Conservation (phyloP, 108 stramenopile genomes). For the Cyclotella atomus region DNA sequence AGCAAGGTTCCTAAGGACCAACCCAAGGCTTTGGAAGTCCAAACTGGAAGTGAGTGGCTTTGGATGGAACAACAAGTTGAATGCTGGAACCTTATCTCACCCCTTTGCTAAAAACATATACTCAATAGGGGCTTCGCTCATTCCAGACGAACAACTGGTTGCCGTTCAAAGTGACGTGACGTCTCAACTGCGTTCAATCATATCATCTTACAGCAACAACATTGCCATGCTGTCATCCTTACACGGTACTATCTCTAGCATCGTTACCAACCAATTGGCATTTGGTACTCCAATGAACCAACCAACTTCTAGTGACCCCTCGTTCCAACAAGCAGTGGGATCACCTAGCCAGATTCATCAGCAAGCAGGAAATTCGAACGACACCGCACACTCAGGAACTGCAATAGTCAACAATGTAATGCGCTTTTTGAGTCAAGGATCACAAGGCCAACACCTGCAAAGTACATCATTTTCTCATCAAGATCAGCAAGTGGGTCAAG, state of each 20-base stretch:
- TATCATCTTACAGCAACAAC: conserved; percentile 2
- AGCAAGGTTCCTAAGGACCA: neutral
- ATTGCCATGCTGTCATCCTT: neutral
- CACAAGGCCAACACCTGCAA: neutral
- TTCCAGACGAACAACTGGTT: neutral
- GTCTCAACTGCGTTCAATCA: conserved; percentile 6
- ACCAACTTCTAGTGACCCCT: neutral
- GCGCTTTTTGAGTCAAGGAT: neutral
- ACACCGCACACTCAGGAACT: neutral
- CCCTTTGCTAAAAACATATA: neutral
- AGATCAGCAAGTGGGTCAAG: no score
- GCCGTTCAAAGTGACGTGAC: neutral
- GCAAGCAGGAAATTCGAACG: neutral
- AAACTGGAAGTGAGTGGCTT: neutral
- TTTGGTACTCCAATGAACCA: neutral
- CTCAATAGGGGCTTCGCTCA: neutral
- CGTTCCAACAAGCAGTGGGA: neutral
- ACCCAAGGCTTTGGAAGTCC: neutral
- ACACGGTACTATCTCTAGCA: neutral
- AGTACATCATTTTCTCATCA: no score
- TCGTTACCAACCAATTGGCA: neutral
- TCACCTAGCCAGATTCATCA: neutral
- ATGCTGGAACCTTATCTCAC: neutral
- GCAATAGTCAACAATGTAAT: conserved; percentile 1
- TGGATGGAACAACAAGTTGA: no score